Evolutionary conservation across 1,139 yeast genomes (phyloP).

Genomic region (Suzukiozyma palmioleophila): DNA sequence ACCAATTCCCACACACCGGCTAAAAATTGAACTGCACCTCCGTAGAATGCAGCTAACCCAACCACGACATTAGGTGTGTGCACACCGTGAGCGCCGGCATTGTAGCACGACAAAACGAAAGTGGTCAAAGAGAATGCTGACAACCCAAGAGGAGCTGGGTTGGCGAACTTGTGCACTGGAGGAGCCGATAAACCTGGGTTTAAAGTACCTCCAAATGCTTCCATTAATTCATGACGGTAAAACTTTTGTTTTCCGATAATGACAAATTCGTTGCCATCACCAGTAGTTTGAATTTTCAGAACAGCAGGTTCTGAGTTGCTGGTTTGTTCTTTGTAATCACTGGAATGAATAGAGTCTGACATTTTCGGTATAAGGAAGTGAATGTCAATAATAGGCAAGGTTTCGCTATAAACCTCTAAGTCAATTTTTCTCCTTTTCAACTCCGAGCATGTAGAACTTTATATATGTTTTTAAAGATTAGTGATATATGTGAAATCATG

Average conservation of each 20-base stretch:
- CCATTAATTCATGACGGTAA: constrained; percentile 33
- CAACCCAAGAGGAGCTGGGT: constrained; percentile 61
- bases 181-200: constrained; percentile 36
- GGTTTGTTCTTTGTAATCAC: constrained; percentile 2
- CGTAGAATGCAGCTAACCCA: constrained; percentile 43
- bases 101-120: constrained; percentile 40
- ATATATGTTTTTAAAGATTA: too few relatives aligned
- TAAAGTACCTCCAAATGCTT: constrained; percentile 35
- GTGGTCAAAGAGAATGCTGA: constrained; percentile 51
- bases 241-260: constrained; percentile 30
- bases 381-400: too few relatives aligned
- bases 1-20: constrained; percentile 66
- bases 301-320: constrained; percentile 8
- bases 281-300: constrained; percentile 16
- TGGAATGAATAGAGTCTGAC: constrained; percentile 3
- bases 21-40: constrained; percentile 61
- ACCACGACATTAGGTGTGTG: constrained; percentile 35
- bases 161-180: constrained; percentile 38
- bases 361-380: not conserved
- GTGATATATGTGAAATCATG: too few relatives aligned
- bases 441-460: too few relatives aligned
- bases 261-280: constrained; percentile 20
- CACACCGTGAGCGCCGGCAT: constrained; percentile 38
- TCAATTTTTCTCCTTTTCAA: too few relatives aligned
- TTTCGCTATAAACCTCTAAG: too few relatives aligned